Percentiles rank a stretch among this genome's conserved stretches.
These are phyloP conservation scores for Magnaporthiopsis incrustans DNA, from an alignment of 2,329 filamentous ascomycete genomes.

Conservation along the genomic window DNA sequence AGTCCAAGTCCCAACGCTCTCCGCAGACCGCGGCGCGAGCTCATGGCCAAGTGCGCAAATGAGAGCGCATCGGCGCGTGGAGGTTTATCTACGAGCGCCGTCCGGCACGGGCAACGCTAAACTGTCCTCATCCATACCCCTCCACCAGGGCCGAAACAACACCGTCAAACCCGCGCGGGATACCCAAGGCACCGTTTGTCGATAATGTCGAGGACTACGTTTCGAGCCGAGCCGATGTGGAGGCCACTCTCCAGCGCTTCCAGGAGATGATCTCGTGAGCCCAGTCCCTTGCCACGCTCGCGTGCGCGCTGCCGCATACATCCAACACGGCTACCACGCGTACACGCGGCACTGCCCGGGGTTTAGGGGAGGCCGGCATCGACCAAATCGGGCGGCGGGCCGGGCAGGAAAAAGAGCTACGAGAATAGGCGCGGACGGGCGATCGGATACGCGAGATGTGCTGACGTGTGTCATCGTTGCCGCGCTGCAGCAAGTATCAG, in stretches of 20 bases:
- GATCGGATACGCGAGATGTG: not conserved
- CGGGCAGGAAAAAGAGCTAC: not conserved
- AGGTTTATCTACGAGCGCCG: not conserved
- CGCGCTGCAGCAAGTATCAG: slow-evolving; percentile 77
- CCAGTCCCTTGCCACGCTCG: no score
- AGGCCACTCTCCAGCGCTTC: slow-evolving; percentile 72
- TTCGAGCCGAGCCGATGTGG: slow-evolving; percentile 67
- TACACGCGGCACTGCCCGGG: not conserved
- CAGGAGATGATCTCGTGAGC: slow-evolving; percentile 89
- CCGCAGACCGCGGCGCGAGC: not conserved
- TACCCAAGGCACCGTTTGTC: slow-evolving; percentile 77
- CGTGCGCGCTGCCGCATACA: not conserved
- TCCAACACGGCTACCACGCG: not conserved
- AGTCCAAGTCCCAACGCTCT: not conserved
- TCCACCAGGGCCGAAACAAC: slow-evolving; percentile 37
- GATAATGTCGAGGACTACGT: slow-evolving; percentile 88
- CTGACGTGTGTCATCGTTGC: not conserved
- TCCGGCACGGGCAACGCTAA: not conserved
- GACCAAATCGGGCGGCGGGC: not conserved
- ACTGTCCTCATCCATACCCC: not conserved
- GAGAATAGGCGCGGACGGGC: no score
- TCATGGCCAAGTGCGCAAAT: not conserved
- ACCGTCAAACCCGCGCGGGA: slow-evolving; percentile 71
- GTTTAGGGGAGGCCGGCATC: not conserved
- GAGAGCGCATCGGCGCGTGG: not conserved